Evolutionary conservation across 2,329 filamentous ascomycete genomes (phyloP).

Genomic region (Cladobotryum mycophilum): DNA sequence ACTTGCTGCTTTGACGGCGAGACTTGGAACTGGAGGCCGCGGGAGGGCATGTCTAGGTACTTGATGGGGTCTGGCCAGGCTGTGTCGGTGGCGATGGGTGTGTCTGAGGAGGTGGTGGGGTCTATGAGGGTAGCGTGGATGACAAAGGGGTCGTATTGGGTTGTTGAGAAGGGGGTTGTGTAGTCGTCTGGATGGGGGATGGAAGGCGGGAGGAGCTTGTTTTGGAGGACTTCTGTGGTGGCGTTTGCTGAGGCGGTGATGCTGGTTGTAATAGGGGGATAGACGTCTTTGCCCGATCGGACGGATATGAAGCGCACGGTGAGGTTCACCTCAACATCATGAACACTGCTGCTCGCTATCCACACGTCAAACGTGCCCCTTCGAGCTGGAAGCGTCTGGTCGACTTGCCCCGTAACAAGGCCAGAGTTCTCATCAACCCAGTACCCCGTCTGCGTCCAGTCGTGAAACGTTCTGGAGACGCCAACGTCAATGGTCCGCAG

Average conservation of each 20-base stretch:
- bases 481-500: conserved; percentile 55
- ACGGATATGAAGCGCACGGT: conserved; percentile 36
- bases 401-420: conserved; percentile 20
- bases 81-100: conserved; percentile 39
- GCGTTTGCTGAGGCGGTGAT: conserved; percentile 29
- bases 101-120: too few species aligned
- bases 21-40: conserved; percentile 30
- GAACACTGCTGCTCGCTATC: conserved; percentile 30
- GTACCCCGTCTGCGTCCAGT: conserved; percentile 31
- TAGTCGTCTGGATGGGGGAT: conserved; percentile 5
- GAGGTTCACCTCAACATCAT: conserved; percentile 22
- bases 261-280: conserved; percentile 16
- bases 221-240: conserved; percentile 30
- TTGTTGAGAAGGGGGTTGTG: conserved; percentile 23
- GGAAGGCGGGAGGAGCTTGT: conserved; percentile 9
- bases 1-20: conserved; percentile 15
- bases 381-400: conserved; percentile 31
- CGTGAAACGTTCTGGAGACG: conserved; percentile 38
- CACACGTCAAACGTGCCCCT: conserved; percentile 36
- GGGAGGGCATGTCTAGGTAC: conserved; percentile 46
- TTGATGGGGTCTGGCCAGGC: conserved; percentile 60
- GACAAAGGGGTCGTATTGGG: conserved; percentile 39
- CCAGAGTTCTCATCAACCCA: conserved; percentile 11
- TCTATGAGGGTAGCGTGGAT: conserved; percentile 37
- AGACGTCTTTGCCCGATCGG: conserved; percentile 31